Percentiles rank a stretch among this genome's conserved stretches.
Conservation (phyloP, 768 basidiomycete species). For the Crucibulum laeve region DNA sequence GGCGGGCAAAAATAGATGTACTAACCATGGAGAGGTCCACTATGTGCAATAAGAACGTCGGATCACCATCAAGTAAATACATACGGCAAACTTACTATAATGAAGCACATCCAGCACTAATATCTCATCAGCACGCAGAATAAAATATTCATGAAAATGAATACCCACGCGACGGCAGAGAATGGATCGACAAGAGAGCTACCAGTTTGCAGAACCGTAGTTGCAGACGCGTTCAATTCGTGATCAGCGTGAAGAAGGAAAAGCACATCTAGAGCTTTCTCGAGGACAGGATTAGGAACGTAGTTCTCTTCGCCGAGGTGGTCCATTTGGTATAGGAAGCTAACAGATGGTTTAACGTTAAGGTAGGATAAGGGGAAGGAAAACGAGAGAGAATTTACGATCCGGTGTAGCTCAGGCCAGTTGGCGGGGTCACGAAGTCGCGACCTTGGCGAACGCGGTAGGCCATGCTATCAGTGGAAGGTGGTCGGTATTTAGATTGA, state of each 20-base stretch:
- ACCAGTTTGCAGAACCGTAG: constrained; percentile 84
- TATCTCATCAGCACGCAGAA: neutral
- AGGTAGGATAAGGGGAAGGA: neutral
- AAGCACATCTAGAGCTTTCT: constrained; percentile 81
- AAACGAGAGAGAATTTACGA: constrained; percentile 43
- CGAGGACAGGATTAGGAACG: constrained; percentile 77
- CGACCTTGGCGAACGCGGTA: constrained; percentile 90
- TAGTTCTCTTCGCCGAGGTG: constrained; percentile 72
- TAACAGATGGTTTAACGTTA: constrained; percentile 18
- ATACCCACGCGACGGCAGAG: constrained; percentile 72
- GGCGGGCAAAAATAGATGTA: too few species aligned
- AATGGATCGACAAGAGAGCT: constrained; percentile 91
- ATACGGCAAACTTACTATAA: constrained; percentile 57
- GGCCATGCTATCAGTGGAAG: constrained; percentile 60
- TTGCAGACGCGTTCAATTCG: constrained; percentile 83
- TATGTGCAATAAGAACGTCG: constrained; percentile 15
- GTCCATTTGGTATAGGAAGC: constrained; percentile 91
- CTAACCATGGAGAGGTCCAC: constrained; percentile 69
- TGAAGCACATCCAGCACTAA: constrained; percentile 80
- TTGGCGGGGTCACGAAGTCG: constrained; percentile 81
- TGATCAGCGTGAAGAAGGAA: constrained; percentile 91
- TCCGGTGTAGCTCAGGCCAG: constrained; percentile 78
- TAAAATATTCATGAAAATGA: neutral
- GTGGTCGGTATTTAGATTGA: constrained; percentile 1
- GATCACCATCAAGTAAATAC: neutral